Percentiles rank a stretch among this genome's conserved stretches.
These are phyloP conservation scores for Heterobasidion parviporum DNA, from an alignment of 1,284 basidiomycete species.

Conservation along the genomic window DNA sequence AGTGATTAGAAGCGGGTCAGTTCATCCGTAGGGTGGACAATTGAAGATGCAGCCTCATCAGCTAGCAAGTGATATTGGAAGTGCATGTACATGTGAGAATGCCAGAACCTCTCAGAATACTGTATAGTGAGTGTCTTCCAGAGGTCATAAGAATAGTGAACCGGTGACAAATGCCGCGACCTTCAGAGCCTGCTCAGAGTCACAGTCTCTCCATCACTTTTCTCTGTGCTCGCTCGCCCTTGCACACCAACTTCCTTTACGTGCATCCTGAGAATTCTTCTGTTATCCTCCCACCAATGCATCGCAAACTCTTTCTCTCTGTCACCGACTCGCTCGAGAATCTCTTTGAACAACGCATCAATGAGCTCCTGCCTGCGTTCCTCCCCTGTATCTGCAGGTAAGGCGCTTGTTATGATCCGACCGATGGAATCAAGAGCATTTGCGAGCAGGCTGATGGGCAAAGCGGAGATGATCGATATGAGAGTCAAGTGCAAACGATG, in stretches of 20 bases:
- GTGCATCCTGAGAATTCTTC: neutral
- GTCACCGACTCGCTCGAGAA: conserved; percentile 56
- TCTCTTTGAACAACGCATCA: conserved; percentile 47
- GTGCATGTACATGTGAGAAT: neutral
- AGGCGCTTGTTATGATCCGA: neutral
- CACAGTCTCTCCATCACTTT: neutral
- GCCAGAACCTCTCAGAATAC: too few species aligned
- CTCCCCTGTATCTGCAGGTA: conserved; percentile 5
- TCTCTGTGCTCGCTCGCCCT: neutral
- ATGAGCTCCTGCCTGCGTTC: conserved; percentile 38
- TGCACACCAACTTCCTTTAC: neutral
- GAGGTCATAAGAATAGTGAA: too few species aligned
- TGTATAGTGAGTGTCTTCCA: too few species aligned
- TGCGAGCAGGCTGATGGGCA: conserved; percentile 46
- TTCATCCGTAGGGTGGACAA: too few species aligned
- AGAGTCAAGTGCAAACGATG: conserved; percentile 51
- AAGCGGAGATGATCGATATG: conserved; percentile 48
- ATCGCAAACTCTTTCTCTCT: conserved; percentile 55
- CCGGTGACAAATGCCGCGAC: too few species aligned
- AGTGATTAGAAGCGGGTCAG: too few species aligned
- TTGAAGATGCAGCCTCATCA: too few species aligned
- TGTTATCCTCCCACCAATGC: conserved; percentile 53
- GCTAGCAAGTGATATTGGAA: neutral
- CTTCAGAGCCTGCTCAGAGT: too few species aligned
- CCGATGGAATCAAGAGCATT: conserved; percentile 35